These are phyloP conservation scores for Boletus reticuloceps DNA, from an alignment of 768 basidiomycete species.

Conservation along the genomic window DNA sequence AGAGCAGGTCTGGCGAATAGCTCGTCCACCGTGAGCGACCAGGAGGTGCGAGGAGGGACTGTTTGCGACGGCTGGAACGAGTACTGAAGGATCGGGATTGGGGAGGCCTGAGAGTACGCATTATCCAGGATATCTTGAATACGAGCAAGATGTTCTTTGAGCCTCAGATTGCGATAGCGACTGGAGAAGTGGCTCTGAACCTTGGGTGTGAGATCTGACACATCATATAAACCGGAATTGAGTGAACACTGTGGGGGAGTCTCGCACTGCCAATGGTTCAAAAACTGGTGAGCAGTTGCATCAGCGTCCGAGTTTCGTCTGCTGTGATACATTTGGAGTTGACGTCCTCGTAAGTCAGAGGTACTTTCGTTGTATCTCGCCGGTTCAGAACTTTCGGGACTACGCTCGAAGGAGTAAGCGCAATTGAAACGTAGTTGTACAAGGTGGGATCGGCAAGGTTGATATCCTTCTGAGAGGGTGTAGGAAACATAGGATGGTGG, in stretches of 20 bases:
- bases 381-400: conserved; percentile 7
- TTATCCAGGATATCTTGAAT: conserved; percentile 8
- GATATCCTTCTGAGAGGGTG: conserved; percentile 5
- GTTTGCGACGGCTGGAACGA: not conserved
- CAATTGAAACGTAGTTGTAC: not conserved
- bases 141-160: conserved; percentile 13
- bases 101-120: not conserved
- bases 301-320: conserved; percentile 6
- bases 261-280: conserved; percentile 20
- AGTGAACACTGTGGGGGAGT: conserved; percentile 6
- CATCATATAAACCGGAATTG: not conserved
- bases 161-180: conserved; percentile 14
- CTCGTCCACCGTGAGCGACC: not conserved
- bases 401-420: conserved; percentile 1
- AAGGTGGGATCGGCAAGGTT: not conserved
- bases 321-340: not conserved
- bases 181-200: conserved; percentile 6
- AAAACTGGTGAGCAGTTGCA: not conserved
- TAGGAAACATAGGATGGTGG: conserved; percentile 18
- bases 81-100: not conserved
- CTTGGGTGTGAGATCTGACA: not conserved
- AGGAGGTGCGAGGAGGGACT: not conserved
- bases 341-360: not conserved
- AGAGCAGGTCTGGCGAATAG: conserved; percentile 8
- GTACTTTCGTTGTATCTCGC: not conserved